Evolutionary conservation across 331 rosid genomes (phyloP).

Genomic region (Saraca asoca): DNA sequence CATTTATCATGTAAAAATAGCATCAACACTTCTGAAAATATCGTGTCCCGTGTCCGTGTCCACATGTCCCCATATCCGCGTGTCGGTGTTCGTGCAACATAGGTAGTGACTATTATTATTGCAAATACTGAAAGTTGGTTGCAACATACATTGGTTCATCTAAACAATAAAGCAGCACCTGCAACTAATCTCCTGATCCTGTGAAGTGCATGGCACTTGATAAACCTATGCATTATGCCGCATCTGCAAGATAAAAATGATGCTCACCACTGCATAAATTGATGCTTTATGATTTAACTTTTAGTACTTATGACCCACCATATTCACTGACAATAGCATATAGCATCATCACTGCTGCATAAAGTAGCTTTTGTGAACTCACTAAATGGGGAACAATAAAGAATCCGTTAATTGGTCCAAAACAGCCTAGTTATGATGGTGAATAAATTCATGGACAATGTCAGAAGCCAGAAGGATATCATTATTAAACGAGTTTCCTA

Average conservation of each 20-base stretch:
- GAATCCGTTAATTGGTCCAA: conserved; percentile 22
- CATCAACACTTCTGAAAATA: too few relatives aligned
- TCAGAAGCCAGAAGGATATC: conserved; percentile 27
- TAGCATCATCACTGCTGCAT: conserved; percentile 12
- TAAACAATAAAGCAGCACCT: background rate
- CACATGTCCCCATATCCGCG: too few relatives aligned
- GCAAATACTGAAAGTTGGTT: conserved; percentile 1
- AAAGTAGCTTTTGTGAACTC: conserved; percentile 26
- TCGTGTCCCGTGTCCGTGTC: too few relatives aligned
- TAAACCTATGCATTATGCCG: conserved; percentile 36
- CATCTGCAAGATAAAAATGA: conserved; percentile 28
- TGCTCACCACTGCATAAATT: conserved; percentile 19
- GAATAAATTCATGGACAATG: conserved; percentile 4
- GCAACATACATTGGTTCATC: background rate
- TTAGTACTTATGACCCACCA: too few relatives aligned
- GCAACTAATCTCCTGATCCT: conserved; percentile 11
- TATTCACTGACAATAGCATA: conserved; percentile 24
- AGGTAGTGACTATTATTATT: too few relatives aligned
- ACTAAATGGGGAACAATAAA: conserved; percentile 17
- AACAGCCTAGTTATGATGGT: conserved; percentile 12
- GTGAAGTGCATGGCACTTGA: background rate
- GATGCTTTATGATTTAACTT: too few relatives aligned
- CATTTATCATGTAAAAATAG: too few relatives aligned
- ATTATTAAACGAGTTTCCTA: conserved; percentile 62
- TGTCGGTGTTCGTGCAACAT: too few relatives aligned